Evolutionary conservation across 2,329 filamentous ascomycete species (phyloP), one percentile per base, ranked within the genome.

Genomic region (Botrytis paeoniae): DNA sequence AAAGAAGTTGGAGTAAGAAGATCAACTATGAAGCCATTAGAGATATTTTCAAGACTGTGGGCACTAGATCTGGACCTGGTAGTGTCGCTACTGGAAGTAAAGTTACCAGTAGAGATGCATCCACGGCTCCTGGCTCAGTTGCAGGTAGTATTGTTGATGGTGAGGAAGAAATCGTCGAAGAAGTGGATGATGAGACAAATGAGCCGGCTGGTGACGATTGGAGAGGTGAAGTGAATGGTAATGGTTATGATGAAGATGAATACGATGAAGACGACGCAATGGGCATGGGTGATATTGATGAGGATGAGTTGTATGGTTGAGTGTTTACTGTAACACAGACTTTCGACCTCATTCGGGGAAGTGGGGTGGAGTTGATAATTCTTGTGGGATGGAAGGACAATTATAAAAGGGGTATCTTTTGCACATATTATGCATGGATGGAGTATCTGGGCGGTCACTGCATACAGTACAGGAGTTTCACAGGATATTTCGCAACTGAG

Each of bases 11-110:
- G 82, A 93, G 90, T 75, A 92, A 90, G 81, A 91, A 92, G 79
- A 92, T 94, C 80, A 93, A 94, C 77, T 94, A 93, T 81, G 87
- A 88, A 71, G 87, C 86, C 54, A 87, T 91, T 75, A 83, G 87
- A 25, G 77, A 77, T 54, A 74, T 78, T 64, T 61, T 74, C 14
- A 74, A 71, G 32, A 63, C 77, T 81, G 83, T 76, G 81, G 82
- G 35, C 83, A 84, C 75, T 80, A 48, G 81, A 80, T 73, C 71
- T 2, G 85, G 85, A 0, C 84, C 86, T 0, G 87, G 86, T 0
- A 88, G 86, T 37, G 85, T 84, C 20, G 84, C 84, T 0, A 83
- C 82, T 14, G 51, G 51, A 57, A 81, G 80, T 51, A 76, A 80
- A 72, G 86, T 84, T 54, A 88, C 85, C 3, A 78, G 76, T 41